A percentile compares a stretch with the other conserved stretches of the same genome.
Evolutionary conservation across 1,284 basidiomycete genomes (phyloP).

Genomic region (Tremellales sp.): DNA sequence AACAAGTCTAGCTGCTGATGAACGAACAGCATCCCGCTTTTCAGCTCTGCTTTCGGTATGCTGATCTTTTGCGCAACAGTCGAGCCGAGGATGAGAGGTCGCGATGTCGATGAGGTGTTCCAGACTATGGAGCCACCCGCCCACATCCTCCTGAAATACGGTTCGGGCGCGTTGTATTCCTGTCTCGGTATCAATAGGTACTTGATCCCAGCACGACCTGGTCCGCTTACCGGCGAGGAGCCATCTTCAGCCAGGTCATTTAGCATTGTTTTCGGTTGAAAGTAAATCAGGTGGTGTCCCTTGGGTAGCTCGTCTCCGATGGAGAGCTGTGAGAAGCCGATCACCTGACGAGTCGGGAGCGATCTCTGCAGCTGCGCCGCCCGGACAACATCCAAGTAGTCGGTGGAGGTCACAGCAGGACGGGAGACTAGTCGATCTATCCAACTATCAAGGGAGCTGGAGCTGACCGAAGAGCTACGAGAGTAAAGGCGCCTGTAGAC

Average conservation of each 20-base stretch:
- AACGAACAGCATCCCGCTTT: conserved; percentile 73
- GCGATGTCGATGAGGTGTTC: conserved; percentile 49
- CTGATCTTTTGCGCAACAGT: conserved; percentile 55
- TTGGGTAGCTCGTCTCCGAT: conserved; percentile 54
- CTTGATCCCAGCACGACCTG: not conserved
- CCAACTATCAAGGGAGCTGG: conserved; percentile 20
- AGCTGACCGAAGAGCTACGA: too few species aligned
- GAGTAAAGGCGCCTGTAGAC: too few species aligned
- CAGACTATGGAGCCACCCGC: conserved; percentile 69
- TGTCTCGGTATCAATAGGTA: conserved; percentile 45
- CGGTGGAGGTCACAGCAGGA: conserved; percentile 11
- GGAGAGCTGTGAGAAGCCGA: conserved; percentile 8
- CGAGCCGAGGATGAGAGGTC: conserved; percentile 58
- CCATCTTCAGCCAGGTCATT: conserved; percentile 61
- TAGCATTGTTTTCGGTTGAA: conserved; percentile 64
- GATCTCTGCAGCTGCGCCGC: conserved; percentile 48
- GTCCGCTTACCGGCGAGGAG: conserved; percentile 56
- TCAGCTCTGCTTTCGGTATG: conserved; percentile 61
- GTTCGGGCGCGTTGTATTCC: conserved; percentile 57
- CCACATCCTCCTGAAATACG: conserved; percentile 79
- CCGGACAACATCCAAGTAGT: conserved; percentile 19
- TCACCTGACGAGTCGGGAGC: conserved; percentile 62
- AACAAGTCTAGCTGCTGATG: conserved; percentile 53
- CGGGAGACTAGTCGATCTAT: conserved; percentile 20
- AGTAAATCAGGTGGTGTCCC: conserved; percentile 71